Conservation (phyloP, 2,329 filamentous ascomycete genomes). For the Pseudogymnoascus sp. region DNA sequence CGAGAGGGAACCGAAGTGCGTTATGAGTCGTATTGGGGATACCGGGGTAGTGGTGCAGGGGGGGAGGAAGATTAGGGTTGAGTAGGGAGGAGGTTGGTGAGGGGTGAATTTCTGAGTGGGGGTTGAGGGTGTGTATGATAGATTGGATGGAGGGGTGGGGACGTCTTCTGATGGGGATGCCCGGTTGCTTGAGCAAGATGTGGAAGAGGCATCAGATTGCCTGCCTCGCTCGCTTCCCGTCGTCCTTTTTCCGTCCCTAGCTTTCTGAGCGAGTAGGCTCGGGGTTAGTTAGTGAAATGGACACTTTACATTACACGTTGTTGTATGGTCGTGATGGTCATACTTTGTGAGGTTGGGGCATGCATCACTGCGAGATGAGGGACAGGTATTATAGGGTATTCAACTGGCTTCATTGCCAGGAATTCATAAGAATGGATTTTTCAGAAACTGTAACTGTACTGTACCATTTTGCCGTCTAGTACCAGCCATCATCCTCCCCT, state of each 20-base stretch:
- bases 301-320: background rate
- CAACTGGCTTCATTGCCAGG: background rate
- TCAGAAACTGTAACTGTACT: background rate
- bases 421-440: background rate
- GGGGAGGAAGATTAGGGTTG: slow-evolving; percentile 24
- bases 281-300: background rate
- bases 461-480: background rate
- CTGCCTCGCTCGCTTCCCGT: background rate
- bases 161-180: background rate
- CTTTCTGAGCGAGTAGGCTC: background rate
- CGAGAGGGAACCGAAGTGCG: slow-evolving; percentile 66
- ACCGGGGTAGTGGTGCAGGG: slow-evolving; percentile 25
- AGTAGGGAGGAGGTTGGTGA: slow-evolving; percentile 8
- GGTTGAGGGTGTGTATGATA: background rate
- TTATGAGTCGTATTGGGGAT: slow-evolving; percentile 65
- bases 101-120: background rate
- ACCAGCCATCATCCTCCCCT: background rate
- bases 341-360: background rate
- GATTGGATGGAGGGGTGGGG: background rate
- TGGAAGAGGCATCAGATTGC: background rate
- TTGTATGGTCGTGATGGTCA: background rate
- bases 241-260: background rate
- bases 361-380: background rate
- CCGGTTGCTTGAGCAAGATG: background rate
- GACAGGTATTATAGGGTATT: background rate